Base-by-base conservation (phyloP, 2,329 filamentous ascomycete species). In the Aspergillus sp. region DNA sequence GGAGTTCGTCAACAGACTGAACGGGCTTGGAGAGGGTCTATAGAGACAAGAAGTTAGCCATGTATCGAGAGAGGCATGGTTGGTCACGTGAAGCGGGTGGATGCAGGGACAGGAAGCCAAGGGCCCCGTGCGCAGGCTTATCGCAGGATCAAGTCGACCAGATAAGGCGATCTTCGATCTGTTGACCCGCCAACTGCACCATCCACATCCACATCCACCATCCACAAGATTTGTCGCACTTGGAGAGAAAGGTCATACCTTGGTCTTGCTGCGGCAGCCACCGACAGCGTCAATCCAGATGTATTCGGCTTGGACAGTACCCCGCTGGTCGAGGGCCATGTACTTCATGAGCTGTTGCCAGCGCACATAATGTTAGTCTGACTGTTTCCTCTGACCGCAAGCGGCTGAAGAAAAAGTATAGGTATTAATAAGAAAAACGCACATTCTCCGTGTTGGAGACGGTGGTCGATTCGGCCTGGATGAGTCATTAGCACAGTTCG, bases 261-360 rank as follows among this genome's bases (percentile, higher is more conserved):
- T 96, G 75, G 90, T 94, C 85, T 98, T 99, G 77, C 92, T 96
- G 73, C 95, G 92, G 70, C 91, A 85, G 73, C 90, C 89, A 77
- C 93, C 92, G 67, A 82, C 80, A 67, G 90, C 84, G 75, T 97
- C 93, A 77, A 97, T 90, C 94, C 94, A 97, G 84, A 97, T 88
- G 82, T 97, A 97, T 83, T 97, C 94, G 75, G 92, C 94, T 80
- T 96, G 95, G 75, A 96, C 84, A 71, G 82, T 83, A 78, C 92
- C 93, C 78, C 90, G 91, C 84, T 98, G 94, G 78, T 92, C 89
- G 73, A 98, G 90, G 74, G 84, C 84, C 81, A 56, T 87, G 85
- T 94, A 98, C 81, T 97, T 97, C 79, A 89, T 82, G 78, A 97
- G 88, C 92, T 96, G 79, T 72, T 63, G 69, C 70, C 67, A 68